Evolutionary conservation across 2,329 filamentous ascomycete species (phyloP), one percentile per base, ranked within the genome.

Genomic region (Colletotrichum sojae): DNA sequence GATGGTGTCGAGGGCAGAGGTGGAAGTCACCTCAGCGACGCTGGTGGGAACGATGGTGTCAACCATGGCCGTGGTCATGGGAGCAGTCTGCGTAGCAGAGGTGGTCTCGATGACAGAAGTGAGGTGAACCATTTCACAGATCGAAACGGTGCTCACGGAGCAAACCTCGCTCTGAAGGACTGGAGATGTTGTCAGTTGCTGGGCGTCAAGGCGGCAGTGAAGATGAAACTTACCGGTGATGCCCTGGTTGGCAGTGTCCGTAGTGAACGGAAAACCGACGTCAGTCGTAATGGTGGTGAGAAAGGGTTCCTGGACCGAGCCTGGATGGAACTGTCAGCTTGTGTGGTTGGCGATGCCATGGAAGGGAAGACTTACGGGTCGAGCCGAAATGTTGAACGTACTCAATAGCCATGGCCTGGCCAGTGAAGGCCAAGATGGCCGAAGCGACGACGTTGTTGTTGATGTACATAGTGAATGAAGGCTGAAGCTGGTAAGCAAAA

Each of bases 121-220:
- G 57, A 60, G 5, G 13, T 52, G 15, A 0, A 52, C 1, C 9
- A 25, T 25, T n/a, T 60, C 57, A 2, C 57, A 60, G 6, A 16
- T 4, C 13, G 31, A 40, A 0, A 31, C 43, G 4, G 57, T 60
- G 0, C 52, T 10, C 0, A 46, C 18, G 1, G 46, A 31, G 1
- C 57, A 60, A 9, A 52, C 10, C 27, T 40, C 27, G 9, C 12
- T 52, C 13, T 52, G 10, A 5, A 60, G 4, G 36, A 60, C 57
- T 60, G 20, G 20, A 31, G 27, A 52, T n/a, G 31, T 6, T 27
- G 46, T 60, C 1, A 60, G 12, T n/a, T 13, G 12, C 12, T 43
- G 31, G 22, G 25, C 3, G 6, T 16, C 9, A 22, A 9, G 9
- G 25, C 16, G 15, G 56, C 31, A 36, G 39, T 43, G 20, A 12